These are phyloP conservation scores for Coemansia asiatica DNA, from an alignment of 192 early-diverging fungal species.

Conservation along the genomic window DNA sequence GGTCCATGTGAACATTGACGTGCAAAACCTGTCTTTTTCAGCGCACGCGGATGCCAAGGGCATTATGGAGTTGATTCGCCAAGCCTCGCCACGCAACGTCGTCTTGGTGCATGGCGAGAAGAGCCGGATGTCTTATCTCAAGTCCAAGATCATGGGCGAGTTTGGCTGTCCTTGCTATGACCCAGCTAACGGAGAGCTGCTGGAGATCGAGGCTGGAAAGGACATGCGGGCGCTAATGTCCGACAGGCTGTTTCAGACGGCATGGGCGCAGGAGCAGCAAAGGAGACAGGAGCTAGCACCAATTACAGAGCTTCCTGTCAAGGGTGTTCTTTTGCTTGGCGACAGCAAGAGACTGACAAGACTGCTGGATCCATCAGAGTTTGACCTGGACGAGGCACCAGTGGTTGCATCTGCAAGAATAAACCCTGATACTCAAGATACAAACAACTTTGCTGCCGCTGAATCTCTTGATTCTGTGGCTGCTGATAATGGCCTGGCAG, in stretches of 20 bases:
- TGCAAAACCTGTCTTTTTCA: slow-evolving; percentile 93
- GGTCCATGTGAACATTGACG: slow-evolving; percentile 84
- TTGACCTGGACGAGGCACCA: slow-evolving; percentile 36
- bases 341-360: slow-evolving; percentile 32
- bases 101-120: slow-evolving; percentile 96
- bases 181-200: slow-evolving; percentile 83
- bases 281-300: slow-evolving; percentile 18
- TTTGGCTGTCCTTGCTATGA: slow-evolving; percentile 79
- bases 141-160: slow-evolving; percentile 79
- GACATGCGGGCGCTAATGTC: slow-evolving; percentile 63
- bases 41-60: slow-evolving; percentile 98
- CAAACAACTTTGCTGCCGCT: no score
- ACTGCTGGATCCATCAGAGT: slow-evolving; percentile 46
- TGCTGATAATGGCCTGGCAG: not conserved
- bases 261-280: slow-evolving; percentile 46
- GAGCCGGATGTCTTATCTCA: slow-evolving; percentile 80
- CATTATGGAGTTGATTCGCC: slow-evolving; percentile 91
- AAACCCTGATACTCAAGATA: not conserved
- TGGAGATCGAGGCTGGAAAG: slow-evolving; percentile 67
- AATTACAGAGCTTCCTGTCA: slow-evolving; percentile 43
- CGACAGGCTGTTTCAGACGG: slow-evolving; percentile 37
- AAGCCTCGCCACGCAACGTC: slow-evolving; percentile 85
- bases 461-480: no score
- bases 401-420: slow-evolving; percentile 5
- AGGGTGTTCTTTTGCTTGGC: slow-evolving; percentile 41